Conservation (phyloP, 495 filamentous ascomycete species). For the Neurospora tetrasperma region DNA sequence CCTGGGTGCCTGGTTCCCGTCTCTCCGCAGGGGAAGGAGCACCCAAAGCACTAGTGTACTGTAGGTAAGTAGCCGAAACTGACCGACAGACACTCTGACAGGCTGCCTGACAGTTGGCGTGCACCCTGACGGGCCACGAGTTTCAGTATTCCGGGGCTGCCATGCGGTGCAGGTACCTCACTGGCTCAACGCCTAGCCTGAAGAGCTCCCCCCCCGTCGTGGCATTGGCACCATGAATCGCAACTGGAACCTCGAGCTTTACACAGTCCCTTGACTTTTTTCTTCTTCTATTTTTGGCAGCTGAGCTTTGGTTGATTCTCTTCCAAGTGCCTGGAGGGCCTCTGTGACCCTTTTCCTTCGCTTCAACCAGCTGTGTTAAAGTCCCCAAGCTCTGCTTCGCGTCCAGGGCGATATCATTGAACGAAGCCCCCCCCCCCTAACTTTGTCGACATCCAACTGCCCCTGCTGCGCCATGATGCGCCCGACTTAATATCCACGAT, state of each 20-base stretch:
- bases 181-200: background rate
- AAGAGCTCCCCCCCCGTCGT: background rate
- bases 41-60: background rate
- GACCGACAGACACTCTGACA: background rate
- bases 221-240: background rate
- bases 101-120: background rate
- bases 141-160: background rate
- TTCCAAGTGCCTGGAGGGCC: background rate
- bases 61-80: background rate
- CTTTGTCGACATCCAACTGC: background rate
- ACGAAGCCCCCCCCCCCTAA: no score
- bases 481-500: background rate
- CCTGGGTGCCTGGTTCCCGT: background rate
- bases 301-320: background rate
- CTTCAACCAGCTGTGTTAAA: background rate
- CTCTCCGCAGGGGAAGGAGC: background rate
- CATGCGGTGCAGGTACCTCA: background rate
- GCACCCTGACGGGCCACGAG: background rate
- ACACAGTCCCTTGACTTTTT: background rate
- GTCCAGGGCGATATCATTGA: no score
- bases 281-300: background rate
- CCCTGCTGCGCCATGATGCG: constrained; percentile 9
- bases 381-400: no score
- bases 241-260: background rate
- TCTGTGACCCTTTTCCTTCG: background rate